Conservation (phyloP, 345 rosid genomes). For the Mercurialis annua region DNA sequence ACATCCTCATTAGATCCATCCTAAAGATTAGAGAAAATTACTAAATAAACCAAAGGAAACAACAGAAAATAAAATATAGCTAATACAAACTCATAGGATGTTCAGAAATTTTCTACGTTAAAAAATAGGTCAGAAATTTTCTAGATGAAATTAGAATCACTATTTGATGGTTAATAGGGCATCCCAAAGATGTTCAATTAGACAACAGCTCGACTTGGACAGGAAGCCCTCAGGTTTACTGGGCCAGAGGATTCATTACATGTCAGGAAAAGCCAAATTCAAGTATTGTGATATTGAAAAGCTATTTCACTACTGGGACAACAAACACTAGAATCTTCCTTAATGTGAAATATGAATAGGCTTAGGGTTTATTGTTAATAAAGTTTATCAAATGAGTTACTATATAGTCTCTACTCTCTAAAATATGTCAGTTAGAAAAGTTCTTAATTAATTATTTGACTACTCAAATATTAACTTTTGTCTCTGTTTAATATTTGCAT, state of each 20-base stretch:
- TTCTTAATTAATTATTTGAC: background rate
- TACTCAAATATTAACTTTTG: background rate
- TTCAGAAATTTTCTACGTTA: too few relatives aligned
- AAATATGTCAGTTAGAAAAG: background rate
- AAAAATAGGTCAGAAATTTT: too few relatives aligned
- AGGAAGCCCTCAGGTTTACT: background rate
- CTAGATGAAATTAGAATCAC: background rate
- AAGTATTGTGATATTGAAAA: background rate
- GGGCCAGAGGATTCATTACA: background rate
- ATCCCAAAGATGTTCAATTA: too few relatives aligned
- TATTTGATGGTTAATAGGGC: background rate
- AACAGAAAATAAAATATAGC: conserved; percentile 10
- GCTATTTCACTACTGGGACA: background rate
- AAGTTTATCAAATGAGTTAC: background rate
- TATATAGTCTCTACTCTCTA: background rate
- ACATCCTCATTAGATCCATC: conserved; percentile 76
- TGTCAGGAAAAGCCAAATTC: background rate
- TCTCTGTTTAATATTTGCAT: background rate
- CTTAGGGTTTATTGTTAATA: background rate
- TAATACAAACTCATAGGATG: background rate
- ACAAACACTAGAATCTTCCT: background rate
- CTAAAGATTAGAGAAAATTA: conserved; percentile 26
- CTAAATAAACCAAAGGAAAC: background rate
- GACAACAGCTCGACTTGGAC: background rate
- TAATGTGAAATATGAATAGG: background rate